Evolutionary conservation across 129 eudicot genomes (phyloP).

Genomic region (Glebionis coronaria): DNA sequence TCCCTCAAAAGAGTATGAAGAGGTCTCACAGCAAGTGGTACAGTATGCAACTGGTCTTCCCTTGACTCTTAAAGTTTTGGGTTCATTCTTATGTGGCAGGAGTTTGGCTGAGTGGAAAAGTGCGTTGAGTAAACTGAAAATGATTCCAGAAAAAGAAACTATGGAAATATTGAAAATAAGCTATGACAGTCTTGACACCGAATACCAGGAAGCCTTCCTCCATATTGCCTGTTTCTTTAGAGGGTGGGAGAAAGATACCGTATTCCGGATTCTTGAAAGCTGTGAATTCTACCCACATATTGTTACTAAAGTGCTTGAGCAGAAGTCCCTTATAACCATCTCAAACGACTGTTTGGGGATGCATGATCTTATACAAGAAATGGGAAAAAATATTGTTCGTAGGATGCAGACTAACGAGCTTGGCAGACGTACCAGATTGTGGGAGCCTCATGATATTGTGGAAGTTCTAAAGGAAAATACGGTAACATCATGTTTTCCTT

Average conservation of each 20-base stretch:
- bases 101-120: slow-evolving; percentile 21
- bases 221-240: slow-evolving; percentile 32
- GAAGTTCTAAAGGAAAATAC: slow-evolving; percentile 15
- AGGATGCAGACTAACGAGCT: slow-evolving; percentile 1
- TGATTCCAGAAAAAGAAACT: slow-evolving; percentile 17
- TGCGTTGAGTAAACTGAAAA: slow-evolving; percentile 18
- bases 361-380: slow-evolving; percentile 38
- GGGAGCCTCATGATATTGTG: slow-evolving; percentile 22
- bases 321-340: slow-evolving; percentile 20
- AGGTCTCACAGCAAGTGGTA: slow-evolving; percentile 11
- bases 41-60: slow-evolving; percentile 26
- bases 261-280: slow-evolving; percentile 21
- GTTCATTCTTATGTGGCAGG: slow-evolving; percentile 24
- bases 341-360: slow-evolving; percentile 14
- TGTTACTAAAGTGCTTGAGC: slow-evolving; percentile 19
- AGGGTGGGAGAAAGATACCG: slow-evolving; percentile 18
- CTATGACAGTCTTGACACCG: slow-evolving; percentile 21
- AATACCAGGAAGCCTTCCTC: slow-evolving; percentile 25
- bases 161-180: slow-evolving; percentile 24
- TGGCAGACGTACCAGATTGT: slow-evolving; percentile 24
- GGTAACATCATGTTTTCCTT: slow-evolving; percentile 2
- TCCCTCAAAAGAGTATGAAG: slow-evolving; percentile 19
- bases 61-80: slow-evolving; percentile 25
- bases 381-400: slow-evolving; percentile 31
- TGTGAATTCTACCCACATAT: slow-evolving; percentile 20